Evolutionary conservation across 192 early-diverging fungal species (phyloP).

Genomic region (Backusella tuberculispora): DNA sequence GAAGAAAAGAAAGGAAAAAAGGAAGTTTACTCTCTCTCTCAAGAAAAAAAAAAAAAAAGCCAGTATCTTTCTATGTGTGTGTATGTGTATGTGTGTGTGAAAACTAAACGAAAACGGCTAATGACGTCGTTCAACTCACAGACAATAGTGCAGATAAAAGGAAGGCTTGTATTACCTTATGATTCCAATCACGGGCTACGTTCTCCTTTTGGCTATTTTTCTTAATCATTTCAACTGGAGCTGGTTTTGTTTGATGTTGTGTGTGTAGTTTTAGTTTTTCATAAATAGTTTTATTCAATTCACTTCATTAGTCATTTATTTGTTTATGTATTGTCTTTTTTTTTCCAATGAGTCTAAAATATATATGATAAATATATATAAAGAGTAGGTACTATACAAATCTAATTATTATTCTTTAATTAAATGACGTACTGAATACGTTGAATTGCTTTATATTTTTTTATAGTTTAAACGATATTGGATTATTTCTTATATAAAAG

Average conservation of each 20-base stretch:
- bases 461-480: too few relatives aligned
- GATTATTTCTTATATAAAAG: too few relatives aligned
- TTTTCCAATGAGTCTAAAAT: too few relatives aligned
- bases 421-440: too few relatives aligned
- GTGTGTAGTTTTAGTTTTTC: neutral
- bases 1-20: neutral
- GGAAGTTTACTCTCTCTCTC: neutral
- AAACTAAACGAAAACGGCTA: neutral
- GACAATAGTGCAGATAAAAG: slow-evolving; percentile 12
- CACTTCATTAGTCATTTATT: too few relatives aligned
- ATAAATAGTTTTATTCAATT: neutral
- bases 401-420: neutral
- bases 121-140: slow-evolving; percentile 9
- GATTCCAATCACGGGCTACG: neutral
- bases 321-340: too few relatives aligned
- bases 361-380: neutral
- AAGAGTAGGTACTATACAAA: neutral
- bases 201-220: neutral
- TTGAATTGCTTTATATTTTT: too few relatives aligned
- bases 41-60: neutral
- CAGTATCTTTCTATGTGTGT: too few relatives aligned
- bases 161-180: slow-evolving; percentile 4
- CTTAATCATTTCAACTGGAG: slow-evolving; percentile 12
- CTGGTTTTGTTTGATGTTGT: neutral
- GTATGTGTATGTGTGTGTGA: slow-evolving; percentile 13